A percentile compares a stretch with the other conserved stretches of the same genome.
Conservation (phyloP, 192 early-diverging fungal species). For the Coemansia sp. region DNA sequence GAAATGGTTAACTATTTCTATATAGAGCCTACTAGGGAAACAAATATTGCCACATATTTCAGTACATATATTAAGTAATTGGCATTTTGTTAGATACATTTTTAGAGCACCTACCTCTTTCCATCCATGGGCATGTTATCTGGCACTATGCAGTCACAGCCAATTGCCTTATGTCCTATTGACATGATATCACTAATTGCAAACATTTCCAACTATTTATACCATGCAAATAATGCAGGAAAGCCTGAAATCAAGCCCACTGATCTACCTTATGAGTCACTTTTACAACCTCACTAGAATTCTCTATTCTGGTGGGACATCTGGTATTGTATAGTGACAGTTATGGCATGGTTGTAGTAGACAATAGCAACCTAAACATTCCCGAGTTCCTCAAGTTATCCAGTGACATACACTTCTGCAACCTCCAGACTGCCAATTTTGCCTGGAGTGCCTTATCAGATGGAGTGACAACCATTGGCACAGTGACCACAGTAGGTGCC, state of each 20-base stretch:
- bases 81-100: too few species aligned
- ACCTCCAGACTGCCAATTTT: neutral
- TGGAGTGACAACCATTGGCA: neutral
- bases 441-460: constrained; percentile 19
- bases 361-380: constrained; percentile 5
- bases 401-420: neutral
- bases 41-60: too few species aligned
- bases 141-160: neutral
- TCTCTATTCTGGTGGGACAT: constrained; percentile 12
- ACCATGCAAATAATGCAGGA: neutral
- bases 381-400: neutral
- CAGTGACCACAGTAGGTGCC: neutral
- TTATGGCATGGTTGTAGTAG: neutral
- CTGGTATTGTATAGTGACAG: neutral
- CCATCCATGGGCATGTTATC: neutral
- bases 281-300: neutral
- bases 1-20: too few species aligned
- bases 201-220: neutral
- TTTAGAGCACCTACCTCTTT: neutral
- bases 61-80: too few species aligned
- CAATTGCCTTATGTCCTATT: neutral
- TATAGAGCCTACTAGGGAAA: too few species aligned
- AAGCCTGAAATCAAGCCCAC: constrained; percentile 7
- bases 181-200: neutral
- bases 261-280: neutral